Evolutionary conservation across 257 asterid genomes (phyloP).

Genomic region (Forsythia suspensa): DNA sequence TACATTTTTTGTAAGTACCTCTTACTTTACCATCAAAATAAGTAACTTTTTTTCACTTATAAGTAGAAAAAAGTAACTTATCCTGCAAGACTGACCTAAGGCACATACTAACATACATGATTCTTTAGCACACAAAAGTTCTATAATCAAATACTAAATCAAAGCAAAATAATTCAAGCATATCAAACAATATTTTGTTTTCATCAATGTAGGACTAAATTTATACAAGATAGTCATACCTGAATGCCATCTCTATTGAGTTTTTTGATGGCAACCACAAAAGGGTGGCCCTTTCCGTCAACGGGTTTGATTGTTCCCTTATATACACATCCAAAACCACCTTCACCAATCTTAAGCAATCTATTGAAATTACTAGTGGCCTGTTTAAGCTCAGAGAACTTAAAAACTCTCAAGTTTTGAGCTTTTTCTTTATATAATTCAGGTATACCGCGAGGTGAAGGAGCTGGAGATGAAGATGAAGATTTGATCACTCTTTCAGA

Average conservation of each 20-base stretch:
- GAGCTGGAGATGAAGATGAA: constrained; percentile 44
- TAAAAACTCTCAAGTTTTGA: constrained; percentile 67
- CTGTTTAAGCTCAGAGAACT: constrained; percentile 56
- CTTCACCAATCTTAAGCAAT: constrained; percentile 77
- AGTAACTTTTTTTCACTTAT: neutral
- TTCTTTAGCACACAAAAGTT: neutral
- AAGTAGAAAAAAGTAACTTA: neutral
- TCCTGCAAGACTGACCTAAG: neutral
- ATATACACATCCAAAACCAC: constrained; percentile 88
- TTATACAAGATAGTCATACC: constrained; percentile 31
- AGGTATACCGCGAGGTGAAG: constrained; percentile 58
- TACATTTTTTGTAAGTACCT: no score
- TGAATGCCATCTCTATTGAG: constrained; percentile 74
- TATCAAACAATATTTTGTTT: neutral
- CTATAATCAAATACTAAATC: neutral
- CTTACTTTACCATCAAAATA: neutral
- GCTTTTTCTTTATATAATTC: constrained; percentile 68
- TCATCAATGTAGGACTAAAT: neutral
- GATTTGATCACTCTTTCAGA: constrained; percentile 49
- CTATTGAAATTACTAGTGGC: constrained; percentile 73
- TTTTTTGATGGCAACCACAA: constrained; percentile 78
- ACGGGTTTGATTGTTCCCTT: constrained; percentile 62
- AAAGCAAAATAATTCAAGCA: neutral
- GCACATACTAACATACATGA: neutral
- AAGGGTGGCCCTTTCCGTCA: constrained; percentile 52